Base-by-base conservation (phyloP, 306 rosid genomes). In the Cicer bijugum region DNA sequence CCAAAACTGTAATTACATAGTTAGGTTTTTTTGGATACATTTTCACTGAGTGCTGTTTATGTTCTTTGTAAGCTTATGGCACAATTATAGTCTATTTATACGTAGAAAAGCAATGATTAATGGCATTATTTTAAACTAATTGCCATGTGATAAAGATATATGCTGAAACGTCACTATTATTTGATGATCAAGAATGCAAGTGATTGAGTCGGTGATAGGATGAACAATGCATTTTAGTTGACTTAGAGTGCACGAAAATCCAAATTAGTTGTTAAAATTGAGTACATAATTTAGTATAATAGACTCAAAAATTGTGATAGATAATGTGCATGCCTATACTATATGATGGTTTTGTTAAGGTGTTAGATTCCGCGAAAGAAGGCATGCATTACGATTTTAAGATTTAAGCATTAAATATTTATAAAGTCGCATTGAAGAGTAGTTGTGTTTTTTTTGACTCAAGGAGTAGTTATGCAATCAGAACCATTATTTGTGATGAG, bases 241-340 rank as follows among this genome's bases (percentile, higher is more conserved):
- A 84, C 77, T 82, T 82, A 28, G 71, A 76, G 85, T 70, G 65
- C 84, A 86, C 43, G 80, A 82, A 79, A 85, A 76, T 83, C 86
- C 85, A 87, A 84, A 76, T 51, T 70, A 62, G 81, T 79, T 64
- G 84, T 84, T 73, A 67, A 68, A 73, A 40, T 23, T 60, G 61
- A 58, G 74, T 15, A 20, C 51, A 60, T 67, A 72, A 16, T 74
- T 40, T 33, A 81, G 78, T 74, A 81, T 42, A 59, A 77, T 64
- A 76, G 33, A 64, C 72, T n/a, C 4, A 45, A 74, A 42, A 37
- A 20, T 7, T 17, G 38, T 56, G 59, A 62, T 72, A 69, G 71
- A 76, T 52, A 16, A 56, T 61, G 42, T 58, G 15, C 80, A 53
- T 84, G 82, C 7, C 52, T 55, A 65, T 42, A 73, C 76, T 37